Base-by-base conservation (phyloP, 192 early-diverging fungal genomes). In the Coemansia sp. region DNA sequence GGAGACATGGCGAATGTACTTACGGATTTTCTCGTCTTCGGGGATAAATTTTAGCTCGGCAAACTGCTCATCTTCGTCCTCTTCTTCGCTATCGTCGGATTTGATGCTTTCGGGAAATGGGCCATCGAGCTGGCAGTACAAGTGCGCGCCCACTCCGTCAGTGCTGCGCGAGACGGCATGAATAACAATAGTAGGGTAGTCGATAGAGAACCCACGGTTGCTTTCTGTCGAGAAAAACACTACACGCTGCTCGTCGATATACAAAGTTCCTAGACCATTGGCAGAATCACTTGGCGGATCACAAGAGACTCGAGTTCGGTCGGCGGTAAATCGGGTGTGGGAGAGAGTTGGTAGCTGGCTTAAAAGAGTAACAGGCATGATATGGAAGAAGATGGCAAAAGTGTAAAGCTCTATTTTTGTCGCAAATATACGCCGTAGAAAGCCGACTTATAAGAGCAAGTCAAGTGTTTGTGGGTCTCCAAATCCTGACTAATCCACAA, bases 91-190 rank as follows among this genome's bases (percentile, higher is more conserved):
- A 13, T 52, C 61, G 4, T 60, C 44, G 41, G 13, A 2, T 29
- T 49, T 5, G 22, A 3, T 24, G 24, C 60, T 38, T 13, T 57
- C 69, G 1, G 71, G 80, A 31, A 81, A 70, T 20, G 46, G 57
- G 10, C 67, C 52, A 24, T 72, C 74, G 22, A 81, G 64, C 68
- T 81, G 79, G 61, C 79, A 81, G 57, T 81, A 81, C 58, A 81
- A 41, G n/a, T 75, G 65, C 1, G 53, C 16, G 20, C 13, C 57
- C 5, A 40, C 38, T n/a, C 12, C 1, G 5, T 41, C 65, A n/a
- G 31, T 13, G 20, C 31, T 62, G 36, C 41, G 69, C 3, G 73
- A 75, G 15, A 75, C 46, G 11, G 79, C 79, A 33, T 81, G 79
- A 20, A 81, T 75, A 1, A 72, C 70, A 61, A 81, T 73, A 66